Evolutionary conservation across 495 filamentous ascomycete genomes (phyloP), one percentile per base, ranked within the genome.

Genomic region (Xylaria longipes): DNA sequence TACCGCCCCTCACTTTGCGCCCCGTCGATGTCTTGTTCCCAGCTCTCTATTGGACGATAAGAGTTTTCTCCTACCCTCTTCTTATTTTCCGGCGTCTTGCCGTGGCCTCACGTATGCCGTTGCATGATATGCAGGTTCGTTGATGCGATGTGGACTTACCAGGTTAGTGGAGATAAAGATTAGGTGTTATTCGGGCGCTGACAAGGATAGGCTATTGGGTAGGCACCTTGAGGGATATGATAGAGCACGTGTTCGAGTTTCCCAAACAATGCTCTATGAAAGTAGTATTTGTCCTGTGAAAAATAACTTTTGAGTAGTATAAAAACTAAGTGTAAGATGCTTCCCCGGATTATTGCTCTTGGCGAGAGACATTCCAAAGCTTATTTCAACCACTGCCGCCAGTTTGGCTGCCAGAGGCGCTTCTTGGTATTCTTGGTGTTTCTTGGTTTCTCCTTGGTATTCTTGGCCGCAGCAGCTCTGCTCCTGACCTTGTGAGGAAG

Each of bases 361-460:
- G 69, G 69, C 69, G 33, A 39, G 0, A 48, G 50, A 17, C 0
- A 17, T 31, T 11, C 9, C 35, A 65, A 71, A 71, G 69, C 69
- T 71, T 71, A 57, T 65, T 71, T 65, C 48, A 65, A 71, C 69
- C 29, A 5, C 69, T 20, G 12, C n/a, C 54, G 31, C 22, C 9
- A 14, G 6, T 14, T 61, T 46, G 9, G n/a, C 1, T 27, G 37
- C 54, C 20, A 25, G 25, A 58, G 29, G 41, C 60, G 48, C 33
- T 46, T 33, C 69, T 71, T 71, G 48, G 48, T 56, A 56, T 33
- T 54, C 68, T 70, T 70, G 57, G 57, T 56, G 52, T 56, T 29
- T 29, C 52, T 56, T 56, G 58, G 68, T 20, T 4, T 25, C 31
- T 25, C 27, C 67, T 63, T 63, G 57, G 68, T 70, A 46, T 64